Conservation (phyloP, 352 stramenopile genomes). For the Phytopythium montanum region DNA sequence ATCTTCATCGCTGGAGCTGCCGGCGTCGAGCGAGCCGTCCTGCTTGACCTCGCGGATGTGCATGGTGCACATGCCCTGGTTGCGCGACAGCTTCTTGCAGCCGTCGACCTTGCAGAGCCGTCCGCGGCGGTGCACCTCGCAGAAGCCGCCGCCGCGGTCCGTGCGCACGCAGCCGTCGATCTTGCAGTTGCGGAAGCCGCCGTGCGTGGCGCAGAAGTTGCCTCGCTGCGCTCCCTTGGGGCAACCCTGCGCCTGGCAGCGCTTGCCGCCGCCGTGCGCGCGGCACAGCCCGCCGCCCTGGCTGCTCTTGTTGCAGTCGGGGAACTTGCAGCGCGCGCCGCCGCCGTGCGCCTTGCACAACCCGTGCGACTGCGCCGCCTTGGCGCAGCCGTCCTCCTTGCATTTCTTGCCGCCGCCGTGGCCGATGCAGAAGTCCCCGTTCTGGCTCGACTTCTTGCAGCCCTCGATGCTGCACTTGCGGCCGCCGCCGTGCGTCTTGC, state of each 20-base stretch:
- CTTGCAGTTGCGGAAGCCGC: slow-evolving; percentile 85
- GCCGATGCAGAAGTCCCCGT: slow-evolving; percentile 85
- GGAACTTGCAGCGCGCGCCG: slow-evolving; percentile 79
- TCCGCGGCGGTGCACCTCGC: slow-evolving; percentile 78
- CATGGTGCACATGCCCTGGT: slow-evolving; percentile 89
- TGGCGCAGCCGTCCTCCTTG: slow-evolving; percentile 76
- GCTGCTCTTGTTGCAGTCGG: slow-evolving; percentile 79
- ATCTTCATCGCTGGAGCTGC: slow-evolving; percentile 10
- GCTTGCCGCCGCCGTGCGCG: slow-evolving; percentile 77
- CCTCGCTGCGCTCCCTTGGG: slow-evolving; percentile 79
- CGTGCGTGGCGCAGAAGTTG: slow-evolving; percentile 84
- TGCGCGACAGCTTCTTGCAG: slow-evolving; percentile 87
- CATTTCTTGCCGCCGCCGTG: slow-evolving; percentile 87
- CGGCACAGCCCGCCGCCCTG: slow-evolving; percentile 75
- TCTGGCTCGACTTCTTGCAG: slow-evolving; percentile 86
- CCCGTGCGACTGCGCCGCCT: slow-evolving; percentile 82
- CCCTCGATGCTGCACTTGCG: slow-evolving; percentile 83
- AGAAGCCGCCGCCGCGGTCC: slow-evolving; percentile 80
- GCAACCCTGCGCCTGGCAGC: slow-evolving; percentile 65
- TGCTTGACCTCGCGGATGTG: slow-evolving; percentile 87
- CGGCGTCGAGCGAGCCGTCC: slow-evolving; percentile 11
- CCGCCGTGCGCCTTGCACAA: slow-evolving; percentile 84
- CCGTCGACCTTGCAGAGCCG: slow-evolving; percentile 80
- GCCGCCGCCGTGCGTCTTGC: slow-evolving; percentile 80
- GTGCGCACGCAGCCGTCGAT: slow-evolving; percentile 80